Conservation (phyloP, 768 basidiomycete species). For the Myochromella boudieri region DNA sequence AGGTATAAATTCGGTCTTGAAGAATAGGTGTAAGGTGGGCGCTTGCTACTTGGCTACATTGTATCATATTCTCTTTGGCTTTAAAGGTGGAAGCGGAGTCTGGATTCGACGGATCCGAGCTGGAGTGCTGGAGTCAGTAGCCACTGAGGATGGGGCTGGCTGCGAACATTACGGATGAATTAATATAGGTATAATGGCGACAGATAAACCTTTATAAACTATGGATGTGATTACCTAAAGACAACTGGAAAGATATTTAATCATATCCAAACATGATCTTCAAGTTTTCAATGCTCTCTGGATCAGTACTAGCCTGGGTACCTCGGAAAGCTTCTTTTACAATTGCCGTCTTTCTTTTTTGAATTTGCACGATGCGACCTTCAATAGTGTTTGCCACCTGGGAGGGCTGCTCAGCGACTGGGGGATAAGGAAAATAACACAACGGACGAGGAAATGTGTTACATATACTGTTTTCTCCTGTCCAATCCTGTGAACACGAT, state of each 20-base stretch:
- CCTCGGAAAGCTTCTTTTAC: conserved; percentile 82
- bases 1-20: background rate
- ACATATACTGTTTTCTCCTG: conserved; percentile 83
- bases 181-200: too few relatives aligned
- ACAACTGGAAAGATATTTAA: conserved; percentile 12
- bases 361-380: conserved; percentile 76
- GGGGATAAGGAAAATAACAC: background rate
- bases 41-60: background rate
- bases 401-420: background rate
- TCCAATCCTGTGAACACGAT: conserved; percentile 83
- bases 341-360: conserved; percentile 84
- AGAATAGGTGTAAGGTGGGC: background rate
- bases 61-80: background rate
- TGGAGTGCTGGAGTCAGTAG: too few relatives aligned
- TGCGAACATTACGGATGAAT: too few relatives aligned
- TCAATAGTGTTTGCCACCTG: conserved; percentile 78
- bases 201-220: too few relatives aligned
- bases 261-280: conserved; percentile 74
- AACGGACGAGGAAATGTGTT: conserved; percentile 76
- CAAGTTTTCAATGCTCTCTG: conserved; percentile 78
- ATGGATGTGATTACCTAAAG: too few relatives aligned
- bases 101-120: background rate
- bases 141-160: too few relatives aligned
- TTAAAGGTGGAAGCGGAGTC: background rate
- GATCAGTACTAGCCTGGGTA: conserved; percentile 46